Evolutionary conservation across 495 filamentous ascomycete species (phyloP).

Genomic region (Clavariopsis aquatica): DNA sequence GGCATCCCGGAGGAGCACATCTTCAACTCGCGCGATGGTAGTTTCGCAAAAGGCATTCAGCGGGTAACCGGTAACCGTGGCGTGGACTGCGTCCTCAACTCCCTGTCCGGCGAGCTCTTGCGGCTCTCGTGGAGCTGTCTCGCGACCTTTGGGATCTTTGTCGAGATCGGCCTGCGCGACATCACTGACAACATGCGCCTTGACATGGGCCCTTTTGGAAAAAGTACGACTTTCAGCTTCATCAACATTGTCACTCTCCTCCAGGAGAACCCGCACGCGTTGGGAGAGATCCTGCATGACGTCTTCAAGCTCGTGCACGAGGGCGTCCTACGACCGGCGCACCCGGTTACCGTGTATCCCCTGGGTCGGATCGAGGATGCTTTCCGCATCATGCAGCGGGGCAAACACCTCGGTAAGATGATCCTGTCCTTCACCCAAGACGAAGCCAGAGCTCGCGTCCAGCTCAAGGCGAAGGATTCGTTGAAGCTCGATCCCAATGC

Average conservation of each 20-base stretch:
- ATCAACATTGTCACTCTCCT: neutral
- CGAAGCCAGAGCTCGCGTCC: neutral
- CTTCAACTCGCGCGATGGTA: neutral
- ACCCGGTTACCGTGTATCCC: neutral
- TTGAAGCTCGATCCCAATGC: slow-evolving; percentile 11
- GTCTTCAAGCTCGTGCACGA: neutral
- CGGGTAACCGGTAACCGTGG: slow-evolving; percentile 12
- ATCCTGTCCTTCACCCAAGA: slow-evolving; percentile 48
- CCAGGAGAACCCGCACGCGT: neutral
- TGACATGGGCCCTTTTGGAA: slow-evolving; percentile 23
- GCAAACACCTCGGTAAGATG: slow-evolving; percentile 59
- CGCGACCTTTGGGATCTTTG: slow-evolving; percentile 11
- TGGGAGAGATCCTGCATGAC: neutral
- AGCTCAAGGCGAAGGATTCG: neutral
- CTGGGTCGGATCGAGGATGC: slow-evolving; percentile 51
- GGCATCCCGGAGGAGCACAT: slow-evolving; percentile 11
- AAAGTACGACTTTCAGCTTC: neutral
- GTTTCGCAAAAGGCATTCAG: neutral
- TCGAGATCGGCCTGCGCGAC: slow-evolving; percentile 48
- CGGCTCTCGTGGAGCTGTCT: neutral
- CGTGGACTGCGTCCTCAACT: slow-evolving; percentile 36
- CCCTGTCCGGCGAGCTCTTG: slow-evolving; percentile 28
- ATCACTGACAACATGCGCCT: slow-evolving; percentile 43
- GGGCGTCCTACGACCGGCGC: neutral
- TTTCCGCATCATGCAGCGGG: slow-evolving; percentile 58